Evolutionary conservation across 441 rosid genomes (phyloP).

Genomic region (Manihot esculenta): DNA sequence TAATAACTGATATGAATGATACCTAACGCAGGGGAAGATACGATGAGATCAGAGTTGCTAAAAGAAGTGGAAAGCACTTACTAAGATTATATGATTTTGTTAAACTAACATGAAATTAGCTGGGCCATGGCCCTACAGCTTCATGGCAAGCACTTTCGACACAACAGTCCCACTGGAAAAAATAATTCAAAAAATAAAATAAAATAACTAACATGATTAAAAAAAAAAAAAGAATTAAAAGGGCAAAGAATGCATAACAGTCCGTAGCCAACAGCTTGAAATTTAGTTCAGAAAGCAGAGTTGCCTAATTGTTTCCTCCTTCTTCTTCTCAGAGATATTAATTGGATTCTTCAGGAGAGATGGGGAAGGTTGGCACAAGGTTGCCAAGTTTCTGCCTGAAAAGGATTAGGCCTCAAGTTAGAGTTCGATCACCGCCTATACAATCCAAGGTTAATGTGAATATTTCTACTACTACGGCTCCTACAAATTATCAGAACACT

Average conservation of each 20-base stretch:
- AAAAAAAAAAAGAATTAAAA: not conserved
- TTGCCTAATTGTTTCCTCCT: slow-evolving; percentile 17
- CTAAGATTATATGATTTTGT: not conserved
- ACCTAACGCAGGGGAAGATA: not conserved
- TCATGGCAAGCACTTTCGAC: slow-evolving; percentile 51
- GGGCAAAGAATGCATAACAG: slow-evolving; percentile 11
- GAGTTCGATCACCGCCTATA: slow-evolving; percentile 67
- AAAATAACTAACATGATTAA: slow-evolving; percentile 23
- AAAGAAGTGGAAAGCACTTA: slow-evolving; percentile 17
- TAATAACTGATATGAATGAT: not conserved
- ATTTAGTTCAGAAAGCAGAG: slow-evolving; percentile 19
- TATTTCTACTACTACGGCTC: not conserved
- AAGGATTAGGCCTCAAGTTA: slow-evolving; percentile 70
- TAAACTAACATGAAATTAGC: not conserved
- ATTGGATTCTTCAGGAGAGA: slow-evolving; percentile 20
- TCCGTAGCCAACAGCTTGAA: slow-evolving; percentile 26
- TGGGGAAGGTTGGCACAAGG: slow-evolving; percentile 53
- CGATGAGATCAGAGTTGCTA: not conserved
- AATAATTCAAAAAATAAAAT: slow-evolving; percentile 4
- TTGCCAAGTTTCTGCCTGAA: slow-evolving; percentile 72
- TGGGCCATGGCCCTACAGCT: slow-evolving; percentile 34
- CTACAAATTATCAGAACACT: slow-evolving; percentile 21
- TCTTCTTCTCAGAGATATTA: slow-evolving; percentile 30
- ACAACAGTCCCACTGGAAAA: slow-evolving; percentile 31
- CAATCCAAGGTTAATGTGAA: slow-evolving; percentile 36